Evolutionary conservation across 2,329 filamentous ascomycete genomes (phyloP).

Genomic region (Huntiella bhutanensis): DNA sequence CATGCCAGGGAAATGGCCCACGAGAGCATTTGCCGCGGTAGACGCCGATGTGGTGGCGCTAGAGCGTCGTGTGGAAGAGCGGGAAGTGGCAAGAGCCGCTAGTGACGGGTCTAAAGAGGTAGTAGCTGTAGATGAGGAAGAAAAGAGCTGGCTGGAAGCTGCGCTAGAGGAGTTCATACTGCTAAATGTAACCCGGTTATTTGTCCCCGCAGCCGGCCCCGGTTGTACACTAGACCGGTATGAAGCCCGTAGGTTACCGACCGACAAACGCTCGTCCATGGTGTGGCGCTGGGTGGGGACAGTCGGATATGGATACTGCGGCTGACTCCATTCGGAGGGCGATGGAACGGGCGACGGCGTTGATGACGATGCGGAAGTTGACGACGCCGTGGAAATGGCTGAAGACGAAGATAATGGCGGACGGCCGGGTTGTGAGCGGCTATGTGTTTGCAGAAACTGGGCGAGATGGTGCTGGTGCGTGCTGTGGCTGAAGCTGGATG

Average conservation of each 20-base stretch:
- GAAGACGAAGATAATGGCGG: conserved; percentile 1
- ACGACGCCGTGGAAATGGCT: conserved; percentile 5
- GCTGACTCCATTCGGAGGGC: conserved; percentile 6
- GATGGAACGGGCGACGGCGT: conserved; percentile 6
- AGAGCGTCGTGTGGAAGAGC: background rate
- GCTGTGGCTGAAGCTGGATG: conserved; percentile 1
- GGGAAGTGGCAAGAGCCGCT: background rate
- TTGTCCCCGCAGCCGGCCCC: conserved; percentile 2
- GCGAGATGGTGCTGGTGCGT: conserved; percentile 1
- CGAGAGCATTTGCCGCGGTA: background rate
- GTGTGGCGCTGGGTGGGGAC: conserved; percentile 6
- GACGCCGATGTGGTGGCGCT: background rate
- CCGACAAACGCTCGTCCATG: conserved; percentile 10
- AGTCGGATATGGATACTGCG: conserved; percentile 1
- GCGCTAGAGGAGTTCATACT: conserved; percentile 4
- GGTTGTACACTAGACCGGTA: conserved; percentile 5
- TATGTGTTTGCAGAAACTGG: conserved; percentile 1
- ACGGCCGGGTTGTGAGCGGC: background rate
- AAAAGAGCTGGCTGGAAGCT: background rate
- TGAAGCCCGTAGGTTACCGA: conserved; percentile 7
- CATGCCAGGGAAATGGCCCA: background rate
- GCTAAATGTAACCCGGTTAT: background rate
- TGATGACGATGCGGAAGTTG: conserved; percentile 3
- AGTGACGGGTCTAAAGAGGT: background rate
- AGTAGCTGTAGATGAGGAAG: conserved; percentile 1